phyloP scores from a whole-genome alignment of 345 rosid species.

The Rhodomyrtus tomentosa region DNA sequence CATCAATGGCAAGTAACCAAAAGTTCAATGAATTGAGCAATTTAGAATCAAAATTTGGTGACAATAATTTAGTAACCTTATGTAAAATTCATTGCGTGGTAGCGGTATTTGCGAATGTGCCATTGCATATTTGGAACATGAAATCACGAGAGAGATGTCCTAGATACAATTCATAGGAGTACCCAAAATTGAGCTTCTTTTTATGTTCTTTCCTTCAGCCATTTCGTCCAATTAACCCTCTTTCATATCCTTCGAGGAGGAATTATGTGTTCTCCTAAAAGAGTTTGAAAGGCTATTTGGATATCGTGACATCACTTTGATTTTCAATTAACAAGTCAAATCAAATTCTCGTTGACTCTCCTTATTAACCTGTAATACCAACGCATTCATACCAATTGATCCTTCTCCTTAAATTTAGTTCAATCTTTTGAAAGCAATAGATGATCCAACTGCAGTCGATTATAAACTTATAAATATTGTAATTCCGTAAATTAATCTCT shows the following conservation, averaged over 20 bases:
- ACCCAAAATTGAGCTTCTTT: background rate
- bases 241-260: background rate
- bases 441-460: background rate
- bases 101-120: background rate
- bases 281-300: background rate
- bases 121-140: background rate
- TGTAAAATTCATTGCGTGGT: background rate
- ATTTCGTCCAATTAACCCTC: background rate
- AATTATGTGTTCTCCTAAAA: background rate
- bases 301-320: background rate
- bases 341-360: background rate
- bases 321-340: background rate
- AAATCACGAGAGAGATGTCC: too few species aligned
- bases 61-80: background rate
- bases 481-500: background rate
- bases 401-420: background rate
- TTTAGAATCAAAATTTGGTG: background rate
- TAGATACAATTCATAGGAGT: background rate
- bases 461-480: background rate
- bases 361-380: background rate
- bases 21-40: background rate
- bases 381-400: background rate
- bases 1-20: background rate
- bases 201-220: background rate
- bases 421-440: background rate